These are phyloP conservation scores for Emmonsia crescens DNA, from an alignment of 2,329 filamentous ascomycete species.

Conservation along the genomic window DNA sequence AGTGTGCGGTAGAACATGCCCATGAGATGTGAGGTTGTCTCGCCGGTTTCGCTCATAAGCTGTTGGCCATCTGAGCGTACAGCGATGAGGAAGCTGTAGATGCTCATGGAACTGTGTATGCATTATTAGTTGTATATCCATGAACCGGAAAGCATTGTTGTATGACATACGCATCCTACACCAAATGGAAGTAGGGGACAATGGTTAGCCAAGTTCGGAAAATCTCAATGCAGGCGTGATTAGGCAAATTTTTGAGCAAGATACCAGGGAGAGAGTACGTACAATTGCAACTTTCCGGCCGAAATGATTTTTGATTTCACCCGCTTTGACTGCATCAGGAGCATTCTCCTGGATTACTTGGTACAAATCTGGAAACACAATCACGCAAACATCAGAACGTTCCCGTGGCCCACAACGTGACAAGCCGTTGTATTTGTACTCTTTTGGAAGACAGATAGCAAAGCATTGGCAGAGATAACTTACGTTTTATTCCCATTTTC, in stretches of 20 bases:
- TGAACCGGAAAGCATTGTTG: slow-evolving; percentile 2
- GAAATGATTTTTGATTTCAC: slow-evolving; percentile 98
- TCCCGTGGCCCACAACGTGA: background rate
- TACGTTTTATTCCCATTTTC: slow-evolving; percentile 43
- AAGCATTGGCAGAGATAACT: slow-evolving; percentile 14
- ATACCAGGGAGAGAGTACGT: slow-evolving; percentile 29
- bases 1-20: slow-evolving; percentile 99
- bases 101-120: slow-evolving; percentile 65
- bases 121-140: background rate
- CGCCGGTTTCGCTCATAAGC: slow-evolving; percentile 85
- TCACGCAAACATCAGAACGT: slow-evolving; percentile 7
- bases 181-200: background rate
- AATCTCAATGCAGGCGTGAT: background rate
- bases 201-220: background rate
- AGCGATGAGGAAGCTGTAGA: slow-evolving; percentile 97
- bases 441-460: slow-evolving; percentile 1
- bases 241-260: background rate
- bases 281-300: slow-evolving; percentile 97
- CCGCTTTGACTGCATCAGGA: slow-evolving; percentile 88
- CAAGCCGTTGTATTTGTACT: slow-evolving; percentile 4
- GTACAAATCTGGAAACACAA: slow-evolving; percentile 48
- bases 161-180: slow-evolving; percentile 46
- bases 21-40: slow-evolving; percentile 97
- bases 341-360: slow-evolving; percentile 82
- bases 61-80: slow-evolving; percentile 95